phyloP scores from a whole-genome alignment of 2,329 filamentous ascomycete species.

The Ophiostoma himal-ulmi region DNA sequence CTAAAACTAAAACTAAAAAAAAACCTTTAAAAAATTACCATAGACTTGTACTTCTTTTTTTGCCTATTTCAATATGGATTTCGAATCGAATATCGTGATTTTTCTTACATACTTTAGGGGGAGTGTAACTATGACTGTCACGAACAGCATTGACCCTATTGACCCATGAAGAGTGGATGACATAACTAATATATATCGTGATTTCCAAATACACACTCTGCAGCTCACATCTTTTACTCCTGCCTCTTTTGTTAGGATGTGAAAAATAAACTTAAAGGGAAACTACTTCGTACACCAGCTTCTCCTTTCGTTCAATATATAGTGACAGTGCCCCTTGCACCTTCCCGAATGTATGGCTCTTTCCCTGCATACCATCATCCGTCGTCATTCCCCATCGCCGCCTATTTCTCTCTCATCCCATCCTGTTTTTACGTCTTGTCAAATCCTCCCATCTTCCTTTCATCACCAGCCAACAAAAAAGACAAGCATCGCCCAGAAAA shows the following conservation, averaged over 20 bases:
- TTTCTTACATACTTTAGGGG: neutral
- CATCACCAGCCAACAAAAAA: neutral
- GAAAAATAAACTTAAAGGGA: neutral
- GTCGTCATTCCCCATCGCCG: neutral
- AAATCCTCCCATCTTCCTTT: neutral
- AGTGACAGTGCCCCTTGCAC: neutral
- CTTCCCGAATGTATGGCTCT: neutral
- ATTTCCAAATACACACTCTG: neutral
- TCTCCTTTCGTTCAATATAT: neutral
- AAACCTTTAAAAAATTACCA: too few species aligned
- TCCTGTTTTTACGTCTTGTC: neutral
- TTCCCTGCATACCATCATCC: neutral
- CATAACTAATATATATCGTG: neutral
- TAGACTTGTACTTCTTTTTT: neutral
- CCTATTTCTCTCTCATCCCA: neutral
- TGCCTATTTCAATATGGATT: neutral
- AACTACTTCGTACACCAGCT: neutral
- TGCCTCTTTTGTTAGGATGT: neutral
- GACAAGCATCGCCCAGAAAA: slow-evolving; percentile 2
- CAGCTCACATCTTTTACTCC: neutral
- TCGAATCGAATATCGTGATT: too few species aligned
- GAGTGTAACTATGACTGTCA: neutral
- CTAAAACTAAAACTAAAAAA: too few species aligned
- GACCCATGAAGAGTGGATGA: too few species aligned
- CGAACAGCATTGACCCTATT: neutral